phyloP scores from a whole-genome alignment of 2,329 filamentous ascomycete genomes.

The Trichoderma semiorbis region DNA sequence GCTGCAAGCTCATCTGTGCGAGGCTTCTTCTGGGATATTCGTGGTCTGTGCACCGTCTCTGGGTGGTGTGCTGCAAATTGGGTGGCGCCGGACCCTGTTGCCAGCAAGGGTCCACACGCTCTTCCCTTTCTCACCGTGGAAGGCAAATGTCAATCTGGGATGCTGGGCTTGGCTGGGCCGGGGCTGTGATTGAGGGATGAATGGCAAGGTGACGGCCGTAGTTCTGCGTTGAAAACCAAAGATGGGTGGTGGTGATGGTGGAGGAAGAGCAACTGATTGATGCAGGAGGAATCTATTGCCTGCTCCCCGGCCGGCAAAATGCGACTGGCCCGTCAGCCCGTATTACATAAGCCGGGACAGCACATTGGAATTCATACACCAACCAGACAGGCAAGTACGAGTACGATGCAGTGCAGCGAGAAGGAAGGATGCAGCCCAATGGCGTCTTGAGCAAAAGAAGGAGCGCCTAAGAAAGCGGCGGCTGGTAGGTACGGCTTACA shows the following conservation, averaged over 20 bases:
- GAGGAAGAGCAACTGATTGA: background rate
- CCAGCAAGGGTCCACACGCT: slow-evolving; percentile 15
- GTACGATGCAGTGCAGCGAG: background rate
- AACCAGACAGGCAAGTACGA: background rate
- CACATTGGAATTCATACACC: background rate
- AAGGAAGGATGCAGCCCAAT: slow-evolving; percentile 1
- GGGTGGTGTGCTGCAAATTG: slow-evolving; percentile 19
- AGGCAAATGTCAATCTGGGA: slow-evolving; percentile 15
- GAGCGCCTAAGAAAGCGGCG: background rate
- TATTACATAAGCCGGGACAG: slow-evolving; percentile 9
- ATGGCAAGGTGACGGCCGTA: slow-evolving; percentile 9
- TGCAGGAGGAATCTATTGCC: background rate
- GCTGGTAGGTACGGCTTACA: background rate
- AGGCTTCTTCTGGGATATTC: slow-evolving; percentile 18
- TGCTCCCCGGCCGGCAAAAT: background rate
- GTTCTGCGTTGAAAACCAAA: background rate
- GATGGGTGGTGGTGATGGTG: background rate
- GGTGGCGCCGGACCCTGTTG: slow-evolving; percentile 19
- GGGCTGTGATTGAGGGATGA: slow-evolving; percentile 3
- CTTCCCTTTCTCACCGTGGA: slow-evolving; percentile 5
- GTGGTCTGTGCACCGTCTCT: slow-evolving; percentile 14
- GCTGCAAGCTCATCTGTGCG: slow-evolving; percentile 18
- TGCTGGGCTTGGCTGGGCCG: background rate
- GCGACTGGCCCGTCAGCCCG: background rate
- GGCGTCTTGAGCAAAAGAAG: background rate